These are phyloP conservation scores for Salix caprea DNA, from an alignment of 345 rosid species.

Conservation along the genomic window DNA sequence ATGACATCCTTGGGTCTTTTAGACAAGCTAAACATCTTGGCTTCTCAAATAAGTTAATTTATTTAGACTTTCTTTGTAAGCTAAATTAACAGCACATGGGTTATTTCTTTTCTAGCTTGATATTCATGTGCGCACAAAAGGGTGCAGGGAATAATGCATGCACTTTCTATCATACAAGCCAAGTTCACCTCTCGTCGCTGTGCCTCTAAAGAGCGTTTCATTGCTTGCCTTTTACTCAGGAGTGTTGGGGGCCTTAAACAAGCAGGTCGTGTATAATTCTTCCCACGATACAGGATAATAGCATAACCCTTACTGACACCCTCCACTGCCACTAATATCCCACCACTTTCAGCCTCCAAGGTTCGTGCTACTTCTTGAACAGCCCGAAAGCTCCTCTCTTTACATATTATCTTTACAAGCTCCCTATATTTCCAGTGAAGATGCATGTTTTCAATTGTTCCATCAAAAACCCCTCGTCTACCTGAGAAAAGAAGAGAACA, in stretches of 20 bases:
- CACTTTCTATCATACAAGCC: background rate
- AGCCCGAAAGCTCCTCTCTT: constrained; percentile 52
- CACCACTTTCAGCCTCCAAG: constrained; percentile 91
- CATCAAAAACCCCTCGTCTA: constrained; percentile 85
- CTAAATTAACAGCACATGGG: no score
- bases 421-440: constrained; percentile 99
- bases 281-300: constrained; percentile 84
- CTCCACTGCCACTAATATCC: constrained; percentile 80
- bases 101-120: no score
- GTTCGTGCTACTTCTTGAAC: constrained; percentile 56
- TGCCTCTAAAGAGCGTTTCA: constrained; percentile 75
- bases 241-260: constrained; percentile 78
- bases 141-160: background rate
- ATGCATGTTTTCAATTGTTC: constrained; percentile 96
- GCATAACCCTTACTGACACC: constrained; percentile 81
- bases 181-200: constrained; percentile 70
- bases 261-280: constrained; percentile 76
- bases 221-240: constrained; percentile 67
- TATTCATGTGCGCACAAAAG: background rate
- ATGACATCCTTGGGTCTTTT: no score
- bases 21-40: no score
- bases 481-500: constrained; percentile 47
- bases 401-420: constrained; percentile 77
- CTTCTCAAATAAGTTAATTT: no score
- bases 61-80: no score